These are phyloP conservation scores for Aspergillus fructus DNA, from an alignment of 2,329 filamentous ascomycete genomes.

Conservation along the genomic window DNA sequence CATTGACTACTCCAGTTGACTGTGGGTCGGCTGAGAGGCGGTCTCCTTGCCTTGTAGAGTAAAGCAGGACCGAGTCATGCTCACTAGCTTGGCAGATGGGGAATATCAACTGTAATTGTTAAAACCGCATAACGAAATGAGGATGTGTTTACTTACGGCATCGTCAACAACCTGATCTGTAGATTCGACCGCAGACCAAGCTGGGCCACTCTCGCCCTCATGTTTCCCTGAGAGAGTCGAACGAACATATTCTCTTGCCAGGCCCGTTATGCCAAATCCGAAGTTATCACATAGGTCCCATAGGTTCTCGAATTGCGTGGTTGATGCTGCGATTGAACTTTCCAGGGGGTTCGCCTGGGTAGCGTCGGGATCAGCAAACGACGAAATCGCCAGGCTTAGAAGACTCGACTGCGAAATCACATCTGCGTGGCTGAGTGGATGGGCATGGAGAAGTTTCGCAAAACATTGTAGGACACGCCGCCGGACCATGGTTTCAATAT, in stretches of 20 bases:
- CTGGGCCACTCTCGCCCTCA: constrained; percentile 55
- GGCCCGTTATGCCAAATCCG: constrained; percentile 86
- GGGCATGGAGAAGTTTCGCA: constrained; percentile 83
- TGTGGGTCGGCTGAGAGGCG: constrained; percentile 69
- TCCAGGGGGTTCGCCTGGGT: constrained; percentile 73
- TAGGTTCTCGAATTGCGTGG: constrained; percentile 85
- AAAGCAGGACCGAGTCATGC: constrained; percentile 82
- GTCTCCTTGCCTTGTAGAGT: constrained; percentile 55
- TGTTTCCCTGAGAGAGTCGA: constrained; percentile 70
- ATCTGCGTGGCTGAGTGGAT: constrained; percentile 80
- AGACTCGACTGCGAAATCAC: constrained; percentile 87
- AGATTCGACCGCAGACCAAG: constrained; percentile 41
- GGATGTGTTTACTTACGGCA: constrained; percentile 32
- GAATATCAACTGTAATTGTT: constrained; percentile 39
- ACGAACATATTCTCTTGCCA: constrained; percentile 75
- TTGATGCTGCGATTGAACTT: constrained; percentile 85
- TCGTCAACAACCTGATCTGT: constrained; percentile 42
- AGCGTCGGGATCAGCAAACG: constrained; percentile 87
- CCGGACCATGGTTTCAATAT: constrained; percentile 90
- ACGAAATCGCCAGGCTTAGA: constrained; percentile 81
- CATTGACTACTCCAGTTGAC: constrained; percentile 89
- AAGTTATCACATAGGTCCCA: constrained; percentile 96
- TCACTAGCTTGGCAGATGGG: constrained; percentile 82
- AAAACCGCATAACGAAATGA: background rate
- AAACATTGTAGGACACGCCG: constrained; percentile 93